Evolutionary conservation across 2,329 filamentous ascomycete species (phyloP), one percentile per base, ranked within the genome.

Genomic region (Aspergillus spinulosporus): DNA sequence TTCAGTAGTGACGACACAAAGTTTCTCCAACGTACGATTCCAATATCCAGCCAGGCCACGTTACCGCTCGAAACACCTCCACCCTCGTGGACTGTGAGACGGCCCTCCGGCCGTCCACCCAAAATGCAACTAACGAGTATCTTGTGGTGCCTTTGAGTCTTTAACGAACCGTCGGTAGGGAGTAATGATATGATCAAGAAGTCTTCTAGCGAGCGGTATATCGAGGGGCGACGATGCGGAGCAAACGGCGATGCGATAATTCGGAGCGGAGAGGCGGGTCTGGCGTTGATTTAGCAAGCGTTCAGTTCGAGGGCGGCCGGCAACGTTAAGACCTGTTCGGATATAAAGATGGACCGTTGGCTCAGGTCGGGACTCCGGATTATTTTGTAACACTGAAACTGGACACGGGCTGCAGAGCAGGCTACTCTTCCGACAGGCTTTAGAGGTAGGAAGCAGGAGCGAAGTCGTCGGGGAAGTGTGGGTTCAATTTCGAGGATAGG

Each of bases 71-170:
- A 60, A 54, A 54, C 63, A 63, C 65, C 68, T 64, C 63, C 66
- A 63, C 65, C 68, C 68, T 59, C 62, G 64, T 62, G 55, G 58
- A 58, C 59, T 21, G 21, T 66, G 67, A 71, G 69, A 72, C 67
- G 70, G 70, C 70, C 69, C 56, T 52, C 66, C 64, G 70, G 69
- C 70, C 70, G 69, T 68, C 70, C 64, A 69, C 69, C 67, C 65
- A 59, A 52, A 56, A 44, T 64, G 52, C 60, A 67, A 62, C 49
- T 59, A 49, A 54, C 50, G 47, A 57, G 51, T 57, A 60, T 63
- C 34, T 39, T 58, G 29, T 26, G 39, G 32, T 54, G 21, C 21
- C 21, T 45, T 37, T 21, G 37, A 49, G 45, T 59, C 54, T 42
- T 40, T 61, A 63, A 64, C 55, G 26, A 45, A n/a, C 5, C 50